Evolutionary conservation across 805 yeast species (phyloP).

Genomic region (Saccharomycopsis babjevae): DNA sequence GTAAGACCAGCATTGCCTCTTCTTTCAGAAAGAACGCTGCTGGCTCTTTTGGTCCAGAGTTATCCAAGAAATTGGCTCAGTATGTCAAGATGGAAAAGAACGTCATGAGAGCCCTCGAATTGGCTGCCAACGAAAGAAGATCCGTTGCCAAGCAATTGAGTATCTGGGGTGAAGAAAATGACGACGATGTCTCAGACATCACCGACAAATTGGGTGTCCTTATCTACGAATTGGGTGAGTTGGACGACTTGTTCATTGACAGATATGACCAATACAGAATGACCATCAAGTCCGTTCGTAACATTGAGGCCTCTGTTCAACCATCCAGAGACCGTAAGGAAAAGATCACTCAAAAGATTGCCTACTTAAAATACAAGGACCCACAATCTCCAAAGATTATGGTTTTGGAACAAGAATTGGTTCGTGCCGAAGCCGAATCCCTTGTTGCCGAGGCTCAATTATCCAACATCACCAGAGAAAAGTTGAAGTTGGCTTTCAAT

Average conservation of each 20-base stretch:
- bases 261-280: conserved; percentile 79
- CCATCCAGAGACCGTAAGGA: conserved; percentile 83
- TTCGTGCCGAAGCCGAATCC: conserved; percentile 86
- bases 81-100: conserved; percentile 76
- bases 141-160: conserved; percentile 76
- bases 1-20: conserved; percentile 55
- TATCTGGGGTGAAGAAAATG: conserved; percentile 80
- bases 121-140: conserved; percentile 67
- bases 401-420: conserved; percentile 79
- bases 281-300: conserved; percentile 70
- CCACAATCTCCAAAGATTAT: conserved; percentile 73
- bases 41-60: conserved; percentile 72
- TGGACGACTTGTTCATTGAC: conserved; percentile 81
- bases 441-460: conserved; percentile 88
- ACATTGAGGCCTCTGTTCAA: conserved; percentile 80
- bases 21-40: conserved; percentile 64
- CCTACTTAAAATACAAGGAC: conserved; percentile 74
- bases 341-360: conserved; percentile 77
- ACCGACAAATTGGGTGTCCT: conserved; percentile 82
- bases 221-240: conserved; percentile 73
- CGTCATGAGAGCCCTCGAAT: conserved; percentile 68
- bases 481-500: conserved; percentile 73
- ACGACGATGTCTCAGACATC: conserved; percentile 77
- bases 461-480: conserved; percentile 80
- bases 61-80: conserved; percentile 62